A percentile compares a stretch with the other conserved stretches of the same genome.
Conservation (phyloP, 257 asterid genomes). For the Knoxia roxburghii region DNA sequence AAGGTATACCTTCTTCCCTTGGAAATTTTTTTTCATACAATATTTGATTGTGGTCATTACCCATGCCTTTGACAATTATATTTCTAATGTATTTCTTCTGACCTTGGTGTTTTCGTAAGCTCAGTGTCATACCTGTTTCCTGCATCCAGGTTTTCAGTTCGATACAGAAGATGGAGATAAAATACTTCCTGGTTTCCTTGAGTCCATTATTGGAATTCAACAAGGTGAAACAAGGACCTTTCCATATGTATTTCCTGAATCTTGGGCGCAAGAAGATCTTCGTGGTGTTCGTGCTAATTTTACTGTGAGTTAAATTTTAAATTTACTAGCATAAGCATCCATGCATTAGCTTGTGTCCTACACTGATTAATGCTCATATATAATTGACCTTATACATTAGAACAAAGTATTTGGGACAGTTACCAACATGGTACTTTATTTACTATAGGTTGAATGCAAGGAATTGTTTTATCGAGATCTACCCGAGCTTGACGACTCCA, state of each 20-base stretch:
- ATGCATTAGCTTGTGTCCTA: not conserved
- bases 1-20: constrained; percentile 41
- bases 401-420: not conserved
- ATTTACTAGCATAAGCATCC: not conserved
- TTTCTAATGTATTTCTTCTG: not conserved
- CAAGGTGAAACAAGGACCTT: constrained; percentile 73
- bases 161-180: constrained; percentile 90
- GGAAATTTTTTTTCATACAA: not conserved
- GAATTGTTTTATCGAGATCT: constrained; percentile 51
- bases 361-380: not conserved
- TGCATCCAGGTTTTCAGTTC: constrained; percentile 75
- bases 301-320: constrained; percentile 47
- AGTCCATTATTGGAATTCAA: constrained; percentile 57
- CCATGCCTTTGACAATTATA: not conserved
- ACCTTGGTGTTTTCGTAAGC: not conserved
- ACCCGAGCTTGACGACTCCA: constrained; percentile 56
- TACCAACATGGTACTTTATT: not conserved
- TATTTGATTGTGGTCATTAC: not conserved
- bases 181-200: constrained; percentile 79
- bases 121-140: not conserved
- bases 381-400: not conserved
- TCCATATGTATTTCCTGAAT: constrained; percentile 79
- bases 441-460: constrained; percentile 70
- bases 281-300: constrained; percentile 84
- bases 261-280: constrained; percentile 89